Evolutionary conservation across 176 grass and related monocot species (phyloP).

Genomic region (Lolium perenne): DNA sequence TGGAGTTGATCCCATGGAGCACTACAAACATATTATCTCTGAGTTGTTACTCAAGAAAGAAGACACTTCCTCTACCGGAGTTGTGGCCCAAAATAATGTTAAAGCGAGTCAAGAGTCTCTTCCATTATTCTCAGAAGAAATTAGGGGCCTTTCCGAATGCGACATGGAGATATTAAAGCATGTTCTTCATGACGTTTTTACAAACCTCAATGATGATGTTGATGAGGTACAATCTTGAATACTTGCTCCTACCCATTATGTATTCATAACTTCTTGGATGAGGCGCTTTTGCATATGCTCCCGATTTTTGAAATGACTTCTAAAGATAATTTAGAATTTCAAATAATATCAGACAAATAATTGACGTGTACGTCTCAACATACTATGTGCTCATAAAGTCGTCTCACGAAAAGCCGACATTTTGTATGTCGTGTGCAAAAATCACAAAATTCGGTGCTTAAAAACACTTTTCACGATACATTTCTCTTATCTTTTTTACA

Average conservation of each 20-base stretch:
- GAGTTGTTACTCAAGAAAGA: background rate
- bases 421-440: no score
- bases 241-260: background rate
- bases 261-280: background rate
- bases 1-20: background rate
- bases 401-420: no score
- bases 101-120: background rate
- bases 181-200: conserved; percentile 32
- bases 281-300: no score
- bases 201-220: background rate
- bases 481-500: no score
- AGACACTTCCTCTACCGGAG: background rate
- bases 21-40: conserved; percentile 27
- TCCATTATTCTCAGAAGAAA: conserved; percentile 27
- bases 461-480: no score
- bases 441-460: no score
- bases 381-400: no score
- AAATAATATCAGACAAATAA: no score
- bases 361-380: no score
- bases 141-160: conserved; percentile 17
- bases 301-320: no score
- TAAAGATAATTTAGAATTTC: no score
- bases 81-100: background rate
- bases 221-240: conserved; percentile 40
- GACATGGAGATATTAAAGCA: conserved; percentile 40